Evolutionary conservation across 2,329 filamentous ascomycete genomes (phyloP), one percentile per base, ranked within the genome.

Genomic region (Phialophora expanda): DNA sequence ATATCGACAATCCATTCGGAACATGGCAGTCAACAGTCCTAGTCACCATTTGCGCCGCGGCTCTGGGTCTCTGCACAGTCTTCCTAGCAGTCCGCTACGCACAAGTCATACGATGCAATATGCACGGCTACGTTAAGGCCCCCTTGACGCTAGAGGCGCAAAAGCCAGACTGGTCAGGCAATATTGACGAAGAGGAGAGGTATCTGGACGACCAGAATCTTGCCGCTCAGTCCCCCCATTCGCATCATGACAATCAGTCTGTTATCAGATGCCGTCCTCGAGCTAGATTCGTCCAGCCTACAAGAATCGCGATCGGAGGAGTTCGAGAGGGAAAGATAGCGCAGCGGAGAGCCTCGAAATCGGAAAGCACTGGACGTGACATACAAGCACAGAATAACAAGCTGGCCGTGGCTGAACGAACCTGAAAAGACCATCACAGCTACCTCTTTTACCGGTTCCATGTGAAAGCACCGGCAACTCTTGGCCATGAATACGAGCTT

Each of bases 1-100:
- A 68, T 34, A 55, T 71, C 8, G 67, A 71, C n/a, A 32, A 66
- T 11, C 69, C 69, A 8, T 69, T 71, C 46, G 20, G 64, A 48
- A 66, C 67, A 12, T 68, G 67, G 67, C 41, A 60, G 30, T 66
- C 69, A 30, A 66, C 60, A 7, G 17, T 68, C 12, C 28, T 69
- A 11, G 63, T 61, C 41, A 28, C 62, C 3, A 28, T 62, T 14
- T 17, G 65, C 8, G 12, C 60, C 5, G 22, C 56, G 9, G 53
- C 41, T 24, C 60, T 70, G 24, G 50, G 48, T 28, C 22, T 20
- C 30, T 51, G 56, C 12, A 38, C 51, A n/a, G 30, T 58, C 17
- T 67, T 66, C 30, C 56, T 70, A n/a, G 66, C 61, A 8, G 46
- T 50, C n/a, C 64, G 61, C 44, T 70, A 70, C 32, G 48, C 53